Percentiles rank a stretch among this genome's conserved stretches.
phyloP scores from a whole-genome alignment of 1,284 basidiomycete genomes.

The Chondrostereum purpureum region DNA sequence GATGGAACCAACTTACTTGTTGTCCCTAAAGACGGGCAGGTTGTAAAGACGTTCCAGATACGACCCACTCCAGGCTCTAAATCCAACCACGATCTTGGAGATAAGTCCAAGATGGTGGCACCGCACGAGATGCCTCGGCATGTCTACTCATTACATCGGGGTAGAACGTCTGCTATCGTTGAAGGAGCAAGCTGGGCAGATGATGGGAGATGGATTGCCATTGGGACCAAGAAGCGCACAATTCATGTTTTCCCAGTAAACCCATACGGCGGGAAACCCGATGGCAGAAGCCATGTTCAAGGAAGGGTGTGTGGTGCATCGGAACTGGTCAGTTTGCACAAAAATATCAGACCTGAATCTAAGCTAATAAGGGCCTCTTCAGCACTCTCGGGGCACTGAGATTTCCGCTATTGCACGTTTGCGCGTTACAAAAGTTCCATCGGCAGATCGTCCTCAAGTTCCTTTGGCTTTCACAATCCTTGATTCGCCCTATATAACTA shows the following conservation, averaged over 20 bases:
- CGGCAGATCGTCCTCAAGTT: conserved; percentile 26
- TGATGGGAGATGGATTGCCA: conserved; percentile 67
- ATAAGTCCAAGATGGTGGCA: conserved; percentile 14
- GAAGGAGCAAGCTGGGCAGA: conserved; percentile 50
- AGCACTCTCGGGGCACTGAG: conserved; percentile 49
- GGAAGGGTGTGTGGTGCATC: conserved; percentile 49
- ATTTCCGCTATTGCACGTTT: conserved; percentile 55
- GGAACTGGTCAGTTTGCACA: conserved; percentile 35
- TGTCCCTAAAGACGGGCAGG: conserved; percentile 54
- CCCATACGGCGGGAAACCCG: conserved; percentile 67
- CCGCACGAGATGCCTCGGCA: conserved; percentile 40
- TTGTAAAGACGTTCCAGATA: conserved; percentile 50
- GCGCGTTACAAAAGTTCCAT: conserved; percentile 27
- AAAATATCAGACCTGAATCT: neutral
- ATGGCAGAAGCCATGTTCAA: conserved; percentile 58
- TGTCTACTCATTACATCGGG: conserved; percentile 64
- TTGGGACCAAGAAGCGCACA: conserved; percentile 59
- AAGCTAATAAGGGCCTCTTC: conserved; percentile 9
- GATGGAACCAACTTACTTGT: conserved; percentile 57
- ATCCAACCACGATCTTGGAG: neutral
- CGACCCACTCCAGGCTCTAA: conserved; percentile 26
- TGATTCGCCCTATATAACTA: conserved; percentile 21
- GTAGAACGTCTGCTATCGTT: conserved; percentile 63
- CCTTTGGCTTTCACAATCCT: conserved; percentile 56
- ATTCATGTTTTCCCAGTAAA: conserved; percentile 73